Conservation (phyloP, 2,329 filamentous ascomycete genomes). For the Xenoacremonium recifei region DNA sequence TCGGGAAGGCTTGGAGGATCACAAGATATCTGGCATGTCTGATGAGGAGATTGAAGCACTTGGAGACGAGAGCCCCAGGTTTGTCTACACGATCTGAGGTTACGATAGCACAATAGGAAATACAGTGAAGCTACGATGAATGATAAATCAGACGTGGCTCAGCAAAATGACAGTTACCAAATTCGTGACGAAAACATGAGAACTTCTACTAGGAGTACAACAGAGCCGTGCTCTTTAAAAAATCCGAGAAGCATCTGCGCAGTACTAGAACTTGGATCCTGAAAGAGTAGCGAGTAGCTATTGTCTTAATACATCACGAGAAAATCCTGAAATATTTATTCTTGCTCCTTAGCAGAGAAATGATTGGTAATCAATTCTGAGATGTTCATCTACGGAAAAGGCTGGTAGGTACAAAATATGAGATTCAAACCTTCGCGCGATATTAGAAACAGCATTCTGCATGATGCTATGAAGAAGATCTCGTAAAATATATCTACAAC, state of each 20-base stretch:
- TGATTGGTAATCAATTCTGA: too few species aligned
- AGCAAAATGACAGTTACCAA: background rate
- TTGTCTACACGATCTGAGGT: slow-evolving; percentile 8
- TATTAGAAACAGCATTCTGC: too few species aligned
- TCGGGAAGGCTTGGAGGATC: slow-evolving; percentile 7
- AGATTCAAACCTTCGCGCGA: too few species aligned
- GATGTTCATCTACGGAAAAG: too few species aligned
- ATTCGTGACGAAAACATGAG: background rate
- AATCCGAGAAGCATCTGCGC: background rate
- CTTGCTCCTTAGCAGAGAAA: too few species aligned
- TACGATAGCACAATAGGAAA: background rate
- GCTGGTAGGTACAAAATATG: too few species aligned
- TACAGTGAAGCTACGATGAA: background rate
- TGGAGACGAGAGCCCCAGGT: slow-evolving; percentile 8
- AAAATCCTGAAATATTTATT: too few species aligned
- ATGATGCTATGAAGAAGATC: too few species aligned
- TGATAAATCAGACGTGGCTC: background rate
- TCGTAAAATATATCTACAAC: too few species aligned
- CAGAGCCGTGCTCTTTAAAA: background rate
- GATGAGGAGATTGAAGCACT: slow-evolving; percentile 7
- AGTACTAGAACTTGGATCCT: background rate
- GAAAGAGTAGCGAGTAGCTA: too few species aligned
- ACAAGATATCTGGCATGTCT: slow-evolving; percentile 6
- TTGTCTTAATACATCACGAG: too few species aligned
- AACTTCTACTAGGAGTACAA: background rate